Percentiles rank a stretch among this genome's conserved stretches.
Conservation (phyloP, 805 yeast species). For the Starmerella floris region DNA sequence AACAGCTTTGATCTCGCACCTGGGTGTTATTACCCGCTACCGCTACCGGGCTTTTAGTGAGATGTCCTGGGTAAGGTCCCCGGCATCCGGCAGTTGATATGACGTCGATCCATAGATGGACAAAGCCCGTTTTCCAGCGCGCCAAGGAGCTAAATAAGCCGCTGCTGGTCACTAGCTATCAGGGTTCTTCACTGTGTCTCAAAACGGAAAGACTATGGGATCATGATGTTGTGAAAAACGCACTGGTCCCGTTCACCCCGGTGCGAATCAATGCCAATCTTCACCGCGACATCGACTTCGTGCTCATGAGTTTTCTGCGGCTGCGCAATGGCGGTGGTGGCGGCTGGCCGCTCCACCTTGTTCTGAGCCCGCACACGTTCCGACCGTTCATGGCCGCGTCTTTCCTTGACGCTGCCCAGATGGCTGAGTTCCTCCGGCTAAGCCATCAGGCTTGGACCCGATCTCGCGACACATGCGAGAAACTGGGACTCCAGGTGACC, state of each 20-base stretch:
- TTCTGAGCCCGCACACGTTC: conserved; percentile 27
- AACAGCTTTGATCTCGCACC: too few relatives aligned
- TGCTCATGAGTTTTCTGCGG: conserved; percentile 30
- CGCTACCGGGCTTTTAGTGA: too few relatives aligned
- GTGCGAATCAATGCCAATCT: conserved; percentile 30
- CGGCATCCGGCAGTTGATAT: too few relatives aligned
- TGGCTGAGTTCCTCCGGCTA: conserved; percentile 25
- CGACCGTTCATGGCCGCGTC: conserved; percentile 31
- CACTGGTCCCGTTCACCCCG: conserved; percentile 26
- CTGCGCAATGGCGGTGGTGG: conserved; percentile 26
- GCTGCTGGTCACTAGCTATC: conserved; percentile 29
- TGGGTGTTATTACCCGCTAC: too few relatives aligned
- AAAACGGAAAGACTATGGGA: conserved; percentile 26
- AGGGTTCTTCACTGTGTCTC: conserved; percentile 31
- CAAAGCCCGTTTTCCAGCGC: conserved; percentile 22
- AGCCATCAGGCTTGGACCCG: conserved; percentile 25
- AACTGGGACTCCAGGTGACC: conserved; percentile 22
- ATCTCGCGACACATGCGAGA: conserved; percentile 22
- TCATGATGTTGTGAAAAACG: conserved; percentile 24
- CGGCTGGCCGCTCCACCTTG: conserved; percentile 33
- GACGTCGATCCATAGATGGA: conserved; percentile 20
- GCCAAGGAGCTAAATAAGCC: conserved; percentile 27
- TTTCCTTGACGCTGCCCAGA: conserved; percentile 26
- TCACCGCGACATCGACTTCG: conserved; percentile 31
- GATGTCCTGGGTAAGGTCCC: too few relatives aligned